Conservation (phyloP, 495 filamentous ascomycete genomes). For the Tricharina praecox region DNA sequence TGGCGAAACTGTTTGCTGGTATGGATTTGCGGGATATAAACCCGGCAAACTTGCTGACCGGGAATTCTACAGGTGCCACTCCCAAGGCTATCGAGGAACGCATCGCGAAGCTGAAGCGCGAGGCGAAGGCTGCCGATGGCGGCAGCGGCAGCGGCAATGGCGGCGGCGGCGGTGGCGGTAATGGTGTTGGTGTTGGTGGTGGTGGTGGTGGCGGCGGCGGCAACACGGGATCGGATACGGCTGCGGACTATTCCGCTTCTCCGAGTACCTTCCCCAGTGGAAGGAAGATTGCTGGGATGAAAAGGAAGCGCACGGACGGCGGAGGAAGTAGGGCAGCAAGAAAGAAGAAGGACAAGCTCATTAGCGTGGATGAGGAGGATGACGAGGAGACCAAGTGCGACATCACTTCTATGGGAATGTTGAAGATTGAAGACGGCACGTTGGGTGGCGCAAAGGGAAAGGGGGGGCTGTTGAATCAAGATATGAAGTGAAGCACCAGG, state of each 20-base stretch:
- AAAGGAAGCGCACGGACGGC: background rate
- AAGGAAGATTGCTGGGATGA: background rate
- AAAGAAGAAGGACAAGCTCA: background rate
- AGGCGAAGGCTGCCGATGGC: conserved; percentile 21
- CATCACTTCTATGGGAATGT: too few relatives aligned
- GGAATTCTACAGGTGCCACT: conserved; percentile 20
- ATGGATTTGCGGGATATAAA: too few relatives aligned
- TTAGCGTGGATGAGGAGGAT: background rate
- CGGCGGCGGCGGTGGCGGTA: too few relatives aligned
- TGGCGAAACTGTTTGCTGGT: conserved; percentile 25
- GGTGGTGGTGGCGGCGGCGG: too few relatives aligned
- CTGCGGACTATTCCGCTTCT: too few relatives aligned
- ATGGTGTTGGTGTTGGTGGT: too few relatives aligned
- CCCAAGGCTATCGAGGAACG: conserved; percentile 27
- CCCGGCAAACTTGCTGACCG: too few relatives aligned
- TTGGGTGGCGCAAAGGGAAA: background rate
- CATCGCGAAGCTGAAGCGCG: conserved; percentile 27
- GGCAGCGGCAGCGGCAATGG: too few relatives aligned
- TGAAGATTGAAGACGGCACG: background rate
- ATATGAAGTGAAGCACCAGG: background rate
- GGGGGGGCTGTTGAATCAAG: background rate
- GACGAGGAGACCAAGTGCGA: background rate
- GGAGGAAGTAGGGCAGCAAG: background rate
- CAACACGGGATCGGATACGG: too few relatives aligned
- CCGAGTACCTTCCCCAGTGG: too few relatives aligned